Conservation (phyloP, 2,329 filamentous ascomycete species). For the Talaromyces sp. region DNA sequence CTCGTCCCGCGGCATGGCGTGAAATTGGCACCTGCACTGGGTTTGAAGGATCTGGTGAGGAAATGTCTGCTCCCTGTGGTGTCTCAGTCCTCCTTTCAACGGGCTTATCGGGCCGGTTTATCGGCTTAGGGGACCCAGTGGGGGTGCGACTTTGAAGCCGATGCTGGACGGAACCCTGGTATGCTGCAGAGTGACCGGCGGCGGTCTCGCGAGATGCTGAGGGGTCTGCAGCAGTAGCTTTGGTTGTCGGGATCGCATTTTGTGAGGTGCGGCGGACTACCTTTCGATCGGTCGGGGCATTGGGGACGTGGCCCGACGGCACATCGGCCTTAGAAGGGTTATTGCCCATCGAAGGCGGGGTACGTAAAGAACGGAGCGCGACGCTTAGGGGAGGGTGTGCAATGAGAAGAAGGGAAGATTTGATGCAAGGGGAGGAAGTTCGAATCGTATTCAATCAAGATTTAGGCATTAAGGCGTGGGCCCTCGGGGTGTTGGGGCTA, state of each 20-base stretch:
- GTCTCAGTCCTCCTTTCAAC: slow-evolving; percentile 27
- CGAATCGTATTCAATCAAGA: slow-evolving; percentile 17
- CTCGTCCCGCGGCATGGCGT: slow-evolving; percentile 32
- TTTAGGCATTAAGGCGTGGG: slow-evolving; percentile 25
- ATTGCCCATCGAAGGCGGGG: slow-evolving; percentile 50
- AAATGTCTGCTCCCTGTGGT: slow-evolving; percentile 25
- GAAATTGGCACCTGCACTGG: slow-evolving; percentile 43
- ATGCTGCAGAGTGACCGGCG: slow-evolving; percentile 42
- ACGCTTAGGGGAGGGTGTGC: slow-evolving; percentile 6
- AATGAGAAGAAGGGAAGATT: slow-evolving; percentile 6
- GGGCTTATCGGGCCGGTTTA: slow-evolving; percentile 27
- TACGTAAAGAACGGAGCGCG: slow-evolving; percentile 9
- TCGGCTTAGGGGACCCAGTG: slow-evolving; percentile 31
- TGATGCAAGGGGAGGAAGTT: slow-evolving; percentile 4
- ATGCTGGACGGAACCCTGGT: slow-evolving; percentile 42
- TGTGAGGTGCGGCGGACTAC: slow-evolving; percentile 46
- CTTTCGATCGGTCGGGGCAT: slow-evolving; percentile 38
- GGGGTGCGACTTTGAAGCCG: slow-evolving; percentile 45
- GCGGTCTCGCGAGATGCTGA: slow-evolving; percentile 48
- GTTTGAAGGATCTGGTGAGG: slow-evolving; percentile 38
- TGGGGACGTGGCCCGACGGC: slow-evolving; percentile 31
- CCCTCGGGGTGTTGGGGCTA: not conserved
- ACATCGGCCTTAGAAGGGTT: slow-evolving; percentile 49
- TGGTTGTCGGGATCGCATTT: slow-evolving; percentile 42
- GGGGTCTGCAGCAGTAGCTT: slow-evolving; percentile 47